Conservation (phyloP, 345 rosid genomes). For the Citrus australasica region DNA sequence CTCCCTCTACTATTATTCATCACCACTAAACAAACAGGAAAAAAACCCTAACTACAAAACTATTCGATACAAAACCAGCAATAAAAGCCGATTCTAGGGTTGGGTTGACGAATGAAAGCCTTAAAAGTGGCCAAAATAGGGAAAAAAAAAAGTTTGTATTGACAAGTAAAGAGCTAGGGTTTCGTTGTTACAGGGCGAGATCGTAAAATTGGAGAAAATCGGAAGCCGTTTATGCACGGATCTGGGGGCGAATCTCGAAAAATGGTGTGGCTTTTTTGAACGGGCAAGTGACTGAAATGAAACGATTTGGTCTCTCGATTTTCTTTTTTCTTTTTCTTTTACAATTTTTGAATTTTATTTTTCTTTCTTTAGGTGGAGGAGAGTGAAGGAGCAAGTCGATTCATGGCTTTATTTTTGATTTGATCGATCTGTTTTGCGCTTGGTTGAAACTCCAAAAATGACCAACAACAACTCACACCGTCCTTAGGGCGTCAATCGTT, state of each 20-base stretch:
- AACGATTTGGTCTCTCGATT: not conserved
- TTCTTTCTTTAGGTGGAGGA: not conserved
- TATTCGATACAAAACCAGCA: not conserved
- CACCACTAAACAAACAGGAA: conserved; percentile 14
- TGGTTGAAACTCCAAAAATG: conserved; percentile 5
- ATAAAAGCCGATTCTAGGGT: conserved; percentile 15
- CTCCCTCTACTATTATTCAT: conserved; percentile 85
- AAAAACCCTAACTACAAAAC: conserved; percentile 33
- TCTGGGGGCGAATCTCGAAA: conserved; percentile 13
- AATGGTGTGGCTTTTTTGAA: not conserved
- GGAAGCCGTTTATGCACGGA: conserved; percentile 19
- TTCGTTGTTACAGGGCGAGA: not conserved
- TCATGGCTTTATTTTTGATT: not conserved
- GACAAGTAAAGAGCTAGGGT: conserved; percentile 7
- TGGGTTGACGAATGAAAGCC: not conserved
- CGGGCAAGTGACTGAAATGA: not conserved
- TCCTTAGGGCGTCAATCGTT: conserved; percentile 25
- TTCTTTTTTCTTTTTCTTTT: too few species aligned
- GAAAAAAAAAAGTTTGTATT: not conserved
- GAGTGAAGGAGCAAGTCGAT: not conserved
- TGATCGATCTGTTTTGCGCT: not conserved
- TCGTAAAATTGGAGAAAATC: conserved; percentile 27
- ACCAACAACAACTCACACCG: conserved; percentile 10
- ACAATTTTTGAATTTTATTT: too few species aligned
- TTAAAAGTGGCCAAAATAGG: not conserved